A percentile compares a stretch with the other conserved stretches of the same genome.
Conservation (phyloP, 768 basidiomycete genomes). For the Panaeolus cyanescens region DNA sequence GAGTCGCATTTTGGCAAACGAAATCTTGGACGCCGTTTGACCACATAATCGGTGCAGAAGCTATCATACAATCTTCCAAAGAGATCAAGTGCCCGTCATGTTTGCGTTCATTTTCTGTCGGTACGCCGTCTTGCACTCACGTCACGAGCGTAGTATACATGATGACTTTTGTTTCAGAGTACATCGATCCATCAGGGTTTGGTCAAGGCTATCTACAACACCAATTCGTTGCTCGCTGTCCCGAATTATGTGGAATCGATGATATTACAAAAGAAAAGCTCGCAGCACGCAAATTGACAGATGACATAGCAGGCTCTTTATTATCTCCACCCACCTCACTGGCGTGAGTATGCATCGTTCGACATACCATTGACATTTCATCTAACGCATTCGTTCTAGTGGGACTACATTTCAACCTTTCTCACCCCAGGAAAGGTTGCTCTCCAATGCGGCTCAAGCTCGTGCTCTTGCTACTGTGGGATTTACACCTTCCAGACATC, state of each 20-base stretch:
- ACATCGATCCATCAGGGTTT: too few species aligned
- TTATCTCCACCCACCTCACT: too few species aligned
- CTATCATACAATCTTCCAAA: constrained; percentile 4
- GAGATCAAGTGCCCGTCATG: constrained; percentile 32
- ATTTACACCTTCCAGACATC: neutral
- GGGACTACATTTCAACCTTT: neutral
- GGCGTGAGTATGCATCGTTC: too few species aligned
- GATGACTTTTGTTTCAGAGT: too few species aligned
- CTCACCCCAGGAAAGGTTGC: neutral
- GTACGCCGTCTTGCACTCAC: constrained; percentile 19
- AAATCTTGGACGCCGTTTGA: constrained; percentile 17
- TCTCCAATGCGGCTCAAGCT: neutral
- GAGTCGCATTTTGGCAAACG: constrained; percentile 17
- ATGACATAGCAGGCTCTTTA: constrained; percentile 11
- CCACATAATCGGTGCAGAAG: too few species aligned
- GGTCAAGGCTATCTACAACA: neutral
- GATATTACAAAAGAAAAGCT: constrained; percentile 31
- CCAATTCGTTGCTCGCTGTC: neutral
- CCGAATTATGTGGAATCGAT: neutral
- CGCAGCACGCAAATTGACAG: constrained; percentile 18
- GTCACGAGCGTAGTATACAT: too few species aligned
- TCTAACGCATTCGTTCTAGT: too few species aligned
- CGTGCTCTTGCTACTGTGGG: neutral
- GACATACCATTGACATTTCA: too few species aligned
- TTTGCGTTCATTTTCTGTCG: constrained; percentile 15